Base-by-base conservation (phyloP, 106 monocot genomes). In the Allium sativum region DNA sequence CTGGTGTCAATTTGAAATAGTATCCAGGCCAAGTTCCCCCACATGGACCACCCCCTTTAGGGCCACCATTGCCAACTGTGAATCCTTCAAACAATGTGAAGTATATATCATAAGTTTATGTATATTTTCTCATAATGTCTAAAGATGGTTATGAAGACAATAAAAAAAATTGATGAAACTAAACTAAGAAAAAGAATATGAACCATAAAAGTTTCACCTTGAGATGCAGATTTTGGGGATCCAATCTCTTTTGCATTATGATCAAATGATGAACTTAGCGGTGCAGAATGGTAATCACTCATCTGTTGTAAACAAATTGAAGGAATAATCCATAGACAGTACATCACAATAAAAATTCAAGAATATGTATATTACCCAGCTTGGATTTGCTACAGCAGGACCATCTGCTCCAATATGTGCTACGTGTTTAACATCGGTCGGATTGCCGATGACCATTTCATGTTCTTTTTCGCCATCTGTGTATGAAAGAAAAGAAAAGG, bases 201-300 rank as follows among this genome's bases (percentile, higher is more conserved):
- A 15, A 50, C 5, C 31, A 5, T 31, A 0, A 3, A 21, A 44
- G 16, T 17, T 18, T 17, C 1, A 73, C 73, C 73, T 66, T 73
- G 73, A 66, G 66, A 66, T 18, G 58, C 21, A 14, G 64, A 16
- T 45, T 65, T 65, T 51, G 65, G 18, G 0, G 65, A 17, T 1
- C 57, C 42, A 42, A 6, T 40, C 43, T 64, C 70, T 18, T 12
- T 44, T 9, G 7, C 41, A 7, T 74, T 70, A 19, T n/a, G 11
- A 15, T 3, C 48, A 31, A 31, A 31, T 8, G 74, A 20, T 10
- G 56, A 40, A 10, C 61, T 56, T n/a, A 79, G 46, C 45, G 79
- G 79, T 8, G 74, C 79, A 1, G 80, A 80, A 22, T 72, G 67
- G 31, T 65, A 76, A 4, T 75, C 58, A 16, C 51, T 75, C 80